Evolutionary conservation across 1,284 basidiomycete genomes (phyloP), one percentile per base, ranked within the genome.

Genomic region (Athelia psychrophila): DNA sequence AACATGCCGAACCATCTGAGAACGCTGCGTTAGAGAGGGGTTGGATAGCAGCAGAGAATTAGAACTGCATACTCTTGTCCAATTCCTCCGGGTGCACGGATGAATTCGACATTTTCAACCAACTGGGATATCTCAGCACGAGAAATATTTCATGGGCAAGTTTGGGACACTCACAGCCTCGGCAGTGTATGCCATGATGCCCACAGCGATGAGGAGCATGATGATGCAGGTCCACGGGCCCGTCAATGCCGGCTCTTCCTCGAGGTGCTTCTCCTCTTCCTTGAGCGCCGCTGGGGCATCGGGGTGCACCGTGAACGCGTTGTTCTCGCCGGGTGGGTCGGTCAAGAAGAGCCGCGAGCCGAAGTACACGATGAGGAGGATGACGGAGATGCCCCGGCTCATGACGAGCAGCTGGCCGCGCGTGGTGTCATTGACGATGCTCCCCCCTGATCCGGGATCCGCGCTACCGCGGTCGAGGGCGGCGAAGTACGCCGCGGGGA

Each of bases 1-100:
- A 88, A 74, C 51, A 88, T 67, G 22, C 86, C 86, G 60, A 88
- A 86, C 83, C 83, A 87, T 58, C 81, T 83, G n/a, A 22, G 6
- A n/a, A 36, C 13, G 32, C 15, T 47, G 35, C 13, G 45, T 27
- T 30, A 30, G n/a, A n/a, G n/a, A n/a, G n/a, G n/a, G n/a, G n/a
- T n/a, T n/a, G n/a, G n/a, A 44, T 45, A 25, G n/a, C n/a, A 18
- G 18, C 18, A 47, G 47, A 16, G 40, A 35, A 25, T 44, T 20
- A 4, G 16, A 62, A 6, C 6, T 13, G 6, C 77, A 45, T 56
- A 84, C 78, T 84, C 83, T 57, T 75, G 63, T 49, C 67, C 50
- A 20, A 84, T 79, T 9, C 63, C 54, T 3, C 68, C 64, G 16
- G 58, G 50, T 53, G 76, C 68, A 22, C 76, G 71, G 16, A 86